These are phyloP conservation scores for Ogataea hybrid DNA, from an alignment of 1,139 yeast species.

Conservation along the genomic window DNA sequence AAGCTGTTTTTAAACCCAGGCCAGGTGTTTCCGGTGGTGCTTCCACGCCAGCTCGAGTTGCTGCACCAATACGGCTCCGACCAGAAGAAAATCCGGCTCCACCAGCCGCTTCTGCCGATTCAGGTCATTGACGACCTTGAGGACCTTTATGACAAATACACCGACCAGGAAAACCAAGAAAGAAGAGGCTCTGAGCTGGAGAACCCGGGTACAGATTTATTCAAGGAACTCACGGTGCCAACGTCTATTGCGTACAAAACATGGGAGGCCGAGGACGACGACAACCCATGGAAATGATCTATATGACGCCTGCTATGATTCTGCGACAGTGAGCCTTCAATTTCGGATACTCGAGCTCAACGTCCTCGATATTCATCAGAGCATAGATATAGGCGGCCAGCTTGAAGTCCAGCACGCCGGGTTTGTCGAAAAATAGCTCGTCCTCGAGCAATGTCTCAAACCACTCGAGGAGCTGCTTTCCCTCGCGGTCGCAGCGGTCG, in stretches of 20 bases:
- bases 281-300: slow-evolving; percentile 32
- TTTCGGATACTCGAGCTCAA: slow-evolving; percentile 10
- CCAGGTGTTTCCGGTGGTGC: slow-evolving; percentile 46
- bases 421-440: slow-evolving; percentile 14
- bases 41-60: slow-evolving; percentile 61
- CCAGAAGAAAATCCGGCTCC: slow-evolving; percentile 43
- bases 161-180: slow-evolving; percentile 21
- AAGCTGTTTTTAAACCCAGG: slow-evolving; percentile 50
- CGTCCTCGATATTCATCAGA: slow-evolving; percentile 11
- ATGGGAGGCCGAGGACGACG: slow-evolving; percentile 30
- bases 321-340: slow-evolving; percentile 16
- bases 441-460: slow-evolving; percentile 16
- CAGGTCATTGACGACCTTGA: slow-evolving; percentile 61
- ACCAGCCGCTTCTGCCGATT: slow-evolving; percentile 63
- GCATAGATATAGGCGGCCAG: slow-evolving; percentile 26
- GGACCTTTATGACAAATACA: slow-evolving; percentile 46
- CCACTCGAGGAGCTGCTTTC: slow-evolving; percentile 15
- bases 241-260: slow-evolving; percentile 49
- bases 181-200: slow-evolving; percentile 15
- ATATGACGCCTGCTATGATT: slow-evolving; percentile 16
- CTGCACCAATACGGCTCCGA: slow-evolving; percentile 58
- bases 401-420: slow-evolving; percentile 28
- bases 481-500: slow-evolving; percentile 20
- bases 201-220: slow-evolving; percentile 38
- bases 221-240: slow-evolving; percentile 51